These are phyloP conservation scores for Scenedesmus sp. DNA, from an alignment of 163 green algal species.

Conservation along the genomic window DNA sequence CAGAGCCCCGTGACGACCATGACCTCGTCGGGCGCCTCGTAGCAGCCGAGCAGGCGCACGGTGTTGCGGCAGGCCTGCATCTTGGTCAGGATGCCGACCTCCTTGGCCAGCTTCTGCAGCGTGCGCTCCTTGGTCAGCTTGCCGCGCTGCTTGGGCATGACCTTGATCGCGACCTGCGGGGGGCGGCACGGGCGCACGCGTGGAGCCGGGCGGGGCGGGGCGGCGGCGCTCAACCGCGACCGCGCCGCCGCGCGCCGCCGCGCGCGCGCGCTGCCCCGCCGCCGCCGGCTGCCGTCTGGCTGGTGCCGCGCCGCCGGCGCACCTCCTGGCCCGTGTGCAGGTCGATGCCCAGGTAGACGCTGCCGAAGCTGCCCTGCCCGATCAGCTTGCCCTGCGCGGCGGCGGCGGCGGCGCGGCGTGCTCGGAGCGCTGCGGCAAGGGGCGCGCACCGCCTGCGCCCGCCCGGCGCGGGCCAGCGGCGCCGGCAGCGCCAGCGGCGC, in stretches of 20 bases:
- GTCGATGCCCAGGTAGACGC: constrained; percentile 55
- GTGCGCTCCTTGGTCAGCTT: constrained; percentile 67
- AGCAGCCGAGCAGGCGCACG: constrained; percentile 67
- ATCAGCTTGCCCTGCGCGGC: constrained; percentile 47
- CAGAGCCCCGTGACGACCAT: constrained; percentile 74
- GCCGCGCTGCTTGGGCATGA: constrained; percentile 64
- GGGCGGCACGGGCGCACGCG: too few species aligned
- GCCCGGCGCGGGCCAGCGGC: too few species aligned
- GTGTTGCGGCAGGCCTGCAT: constrained; percentile 57
- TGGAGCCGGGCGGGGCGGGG: too few species aligned
- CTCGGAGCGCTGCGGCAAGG: too few species aligned
- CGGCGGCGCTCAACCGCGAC: too few species aligned
- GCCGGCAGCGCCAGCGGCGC: too few species aligned
- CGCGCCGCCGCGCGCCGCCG: too few species aligned
- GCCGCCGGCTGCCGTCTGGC: too few species aligned
- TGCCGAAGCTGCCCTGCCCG: constrained; percentile 61
- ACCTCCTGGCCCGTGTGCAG: constrained; percentile 48
- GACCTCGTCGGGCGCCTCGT: constrained; percentile 62
- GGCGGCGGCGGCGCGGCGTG: background rate
- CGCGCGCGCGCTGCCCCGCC: too few species aligned
- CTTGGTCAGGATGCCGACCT: constrained; percentile 58
- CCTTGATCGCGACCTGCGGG: constrained; percentile 63
- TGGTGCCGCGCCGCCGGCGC: background rate
- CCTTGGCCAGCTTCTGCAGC: constrained; percentile 72
- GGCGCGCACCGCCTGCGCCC: too few species aligned